Evolutionary conservation across 371 early-diverging fungal genomes (phyloP), one percentile per base, ranked within the genome.

Genomic region (Fennellomyces sp.): DNA sequence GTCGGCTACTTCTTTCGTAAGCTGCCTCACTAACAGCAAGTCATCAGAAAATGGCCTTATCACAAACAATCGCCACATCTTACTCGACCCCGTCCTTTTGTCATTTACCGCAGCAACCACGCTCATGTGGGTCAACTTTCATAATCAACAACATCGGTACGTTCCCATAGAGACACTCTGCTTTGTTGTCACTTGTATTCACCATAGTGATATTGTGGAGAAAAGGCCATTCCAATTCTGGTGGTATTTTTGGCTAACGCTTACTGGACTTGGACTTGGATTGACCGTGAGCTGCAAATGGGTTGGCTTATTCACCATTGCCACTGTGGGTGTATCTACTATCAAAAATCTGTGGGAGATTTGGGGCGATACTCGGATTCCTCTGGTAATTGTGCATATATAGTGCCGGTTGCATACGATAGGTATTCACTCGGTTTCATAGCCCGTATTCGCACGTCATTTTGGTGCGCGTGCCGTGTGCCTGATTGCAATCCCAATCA

Each of bases 251-350:
- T 94, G 93, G 91, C 66, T 94, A 31, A 51, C 77, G 4, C 45
- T 82, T 41, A 92, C 94, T 2, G 94, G 95, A 1, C 38, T 89
- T 28, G 85, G 85, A 36, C 59, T 92, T 59, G 94, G 91, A 2
- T 75, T 88, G 39, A 73, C 89, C 5, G 69, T 76, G 5, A 85
- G 87, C 72, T 84, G 90, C 66, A 98, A 98, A 72, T 93, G 95
- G 93, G 96, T 96, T 29, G 99, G 97, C 2, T 73, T 97, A 26
- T 94, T 98, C 54, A 89, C 89, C 1, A 84, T 97, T 58, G 92
- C 90, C 3, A 75, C 90, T 2, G 77, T 98, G 53, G 97, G 97
- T 0, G 72, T 94, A 15, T 93, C 94, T 10, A 91, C 93, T 0
- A 51, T 94, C 39, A 72, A 84, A n/a, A 94, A 96, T 35, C 78